phyloP scores from a whole-genome alignment of 805 yeast genomes.

The Wickerhamomyces alni region DNA sequence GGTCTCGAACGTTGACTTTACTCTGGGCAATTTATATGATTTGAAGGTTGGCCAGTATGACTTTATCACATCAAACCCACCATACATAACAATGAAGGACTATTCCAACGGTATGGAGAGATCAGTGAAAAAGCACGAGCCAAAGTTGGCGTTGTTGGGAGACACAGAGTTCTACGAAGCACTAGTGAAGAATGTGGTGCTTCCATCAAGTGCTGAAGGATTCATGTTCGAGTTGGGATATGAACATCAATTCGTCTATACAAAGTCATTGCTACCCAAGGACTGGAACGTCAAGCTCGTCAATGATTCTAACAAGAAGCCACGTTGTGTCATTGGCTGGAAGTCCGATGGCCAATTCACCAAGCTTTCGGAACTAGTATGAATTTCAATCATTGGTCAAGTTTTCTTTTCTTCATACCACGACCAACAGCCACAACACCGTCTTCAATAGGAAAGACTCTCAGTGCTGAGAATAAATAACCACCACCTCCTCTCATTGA shows the following conservation, averaged over 20 bases:
- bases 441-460: slow-evolving; percentile 66
- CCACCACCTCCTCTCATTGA: slow-evolving; percentile 93
- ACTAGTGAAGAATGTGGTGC: slow-evolving; percentile 40
- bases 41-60: slow-evolving; percentile 28
- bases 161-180: slow-evolving; percentile 63
- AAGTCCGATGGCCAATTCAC: slow-evolving; percentile 11
- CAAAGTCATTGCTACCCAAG: slow-evolving; percentile 19
- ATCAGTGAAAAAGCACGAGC: slow-evolving; percentile 73
- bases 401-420: slow-evolving; percentile 31
- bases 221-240: slow-evolving; percentile 80
- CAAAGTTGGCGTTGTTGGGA: slow-evolving; percentile 74
- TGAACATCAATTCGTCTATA: slow-evolving; percentile 43
- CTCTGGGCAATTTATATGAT: background rate
- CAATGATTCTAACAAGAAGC: slow-evolving; percentile 44
- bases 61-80: slow-evolving; percentile 82
- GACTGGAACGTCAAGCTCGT: slow-evolving; percentile 46
- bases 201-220: slow-evolving; percentile 37
- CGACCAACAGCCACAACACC: slow-evolving; percentile 70
- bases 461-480: slow-evolving; percentile 67
- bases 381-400: background rate
- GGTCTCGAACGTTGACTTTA: slow-evolving; percentile 7
- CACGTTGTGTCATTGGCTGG: slow-evolving; percentile 67
- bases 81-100: slow-evolving; percentile 59
- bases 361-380: background rate
- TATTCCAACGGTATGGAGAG: slow-evolving; percentile 40